A percentile compares a stretch with the other conserved stretches of the same genome.
These are phyloP conservation scores for Ramalina peruviana DNA, from an alignment of 495 filamentous ascomycete species.

Conservation along the genomic window DNA sequence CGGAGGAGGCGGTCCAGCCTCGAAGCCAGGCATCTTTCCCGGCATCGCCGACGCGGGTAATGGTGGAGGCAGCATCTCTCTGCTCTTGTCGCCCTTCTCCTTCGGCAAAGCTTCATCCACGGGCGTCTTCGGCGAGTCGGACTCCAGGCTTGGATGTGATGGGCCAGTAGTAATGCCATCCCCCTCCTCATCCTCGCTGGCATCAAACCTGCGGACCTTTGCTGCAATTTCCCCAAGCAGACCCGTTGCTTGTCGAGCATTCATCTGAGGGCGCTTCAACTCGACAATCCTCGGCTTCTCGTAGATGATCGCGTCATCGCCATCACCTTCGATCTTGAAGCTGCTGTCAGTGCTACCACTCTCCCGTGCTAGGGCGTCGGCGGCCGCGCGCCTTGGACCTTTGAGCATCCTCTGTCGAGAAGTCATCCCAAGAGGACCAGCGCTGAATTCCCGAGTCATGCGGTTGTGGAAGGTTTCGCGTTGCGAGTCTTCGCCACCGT, in stretches of 20 bases:
- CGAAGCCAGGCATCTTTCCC: conserved; percentile 31
- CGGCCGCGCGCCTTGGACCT: conserved; percentile 34
- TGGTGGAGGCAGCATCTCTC: conserved; percentile 27
- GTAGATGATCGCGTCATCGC: conserved; percentile 37
- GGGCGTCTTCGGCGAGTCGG: conserved; percentile 56
- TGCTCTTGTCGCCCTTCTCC: conserved; percentile 15
- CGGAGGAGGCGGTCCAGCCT: conserved; percentile 30
- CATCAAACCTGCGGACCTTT: conserved; percentile 61
- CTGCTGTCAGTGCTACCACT: conserved; percentile 25
- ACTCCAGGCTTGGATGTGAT: conserved; percentile 62
- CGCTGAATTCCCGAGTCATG: conserved; percentile 33
- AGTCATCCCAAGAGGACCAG: conserved; percentile 53
- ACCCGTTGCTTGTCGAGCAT: conserved; percentile 55
- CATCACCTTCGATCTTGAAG: conserved; percentile 31
- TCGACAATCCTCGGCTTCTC: conserved; percentile 55
- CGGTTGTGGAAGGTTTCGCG: conserved; percentile 34
- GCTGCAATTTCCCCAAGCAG: conserved; percentile 68
- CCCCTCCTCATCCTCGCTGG: conserved; percentile 52
- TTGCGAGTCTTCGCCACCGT: conserved; percentile 38
- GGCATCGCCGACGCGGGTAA: conserved; percentile 27
- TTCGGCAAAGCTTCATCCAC: conserved; percentile 39
- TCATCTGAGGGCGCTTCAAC: conserved; percentile 59
- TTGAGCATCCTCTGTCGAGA: conserved; percentile 45
- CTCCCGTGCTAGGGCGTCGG: conserved; percentile 20
- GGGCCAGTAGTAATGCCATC: conserved; percentile 66